Conservation (phyloP, 345 rosid species). For the Pistacia atlantica region DNA sequence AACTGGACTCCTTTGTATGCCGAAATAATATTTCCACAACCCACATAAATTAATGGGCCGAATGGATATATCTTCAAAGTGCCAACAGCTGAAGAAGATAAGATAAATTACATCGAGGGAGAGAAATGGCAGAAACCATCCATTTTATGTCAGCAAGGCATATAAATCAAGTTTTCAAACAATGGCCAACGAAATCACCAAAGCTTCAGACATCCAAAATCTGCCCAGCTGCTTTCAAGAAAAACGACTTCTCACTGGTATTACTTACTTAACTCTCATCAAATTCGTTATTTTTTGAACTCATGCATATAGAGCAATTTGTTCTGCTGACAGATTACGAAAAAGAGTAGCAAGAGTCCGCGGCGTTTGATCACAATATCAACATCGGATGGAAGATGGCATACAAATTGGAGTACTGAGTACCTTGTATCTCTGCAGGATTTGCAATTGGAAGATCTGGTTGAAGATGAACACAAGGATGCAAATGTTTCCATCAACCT, state of each 20-base stretch:
- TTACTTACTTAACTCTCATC: not conserved
- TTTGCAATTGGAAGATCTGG: conserved; percentile 61
- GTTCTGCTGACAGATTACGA: not conserved
- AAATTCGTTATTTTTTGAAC: not conserved
- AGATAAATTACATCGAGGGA: not conserved
- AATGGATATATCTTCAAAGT: not conserved
- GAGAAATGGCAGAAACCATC: not conserved
- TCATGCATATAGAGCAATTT: too few relatives aligned
- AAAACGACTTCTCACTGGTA: not conserved
- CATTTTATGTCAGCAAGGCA: not conserved
- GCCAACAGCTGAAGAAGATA: not conserved
- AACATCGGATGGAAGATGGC: conserved; percentile 72
- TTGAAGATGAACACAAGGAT: conserved; percentile 57
- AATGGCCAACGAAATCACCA: not conserved
- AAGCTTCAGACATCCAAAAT: not conserved
- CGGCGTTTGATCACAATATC: conserved; percentile 61
- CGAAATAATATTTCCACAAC: too few relatives aligned
- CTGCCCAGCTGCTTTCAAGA: not conserved
- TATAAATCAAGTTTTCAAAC: not conserved
- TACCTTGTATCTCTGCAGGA: conserved; percentile 63
- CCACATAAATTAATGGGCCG: too few relatives aligned
- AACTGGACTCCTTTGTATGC: too few relatives aligned
- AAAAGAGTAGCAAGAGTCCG: conserved; percentile 15
- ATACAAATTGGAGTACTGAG: conserved; percentile 63
- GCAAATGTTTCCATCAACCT: conserved; percentile 56